Percentiles rank a stretch among this genome's conserved stretches.
Conservation (phyloP, 306 rosid species). For the Citrullus amarus region DNA sequence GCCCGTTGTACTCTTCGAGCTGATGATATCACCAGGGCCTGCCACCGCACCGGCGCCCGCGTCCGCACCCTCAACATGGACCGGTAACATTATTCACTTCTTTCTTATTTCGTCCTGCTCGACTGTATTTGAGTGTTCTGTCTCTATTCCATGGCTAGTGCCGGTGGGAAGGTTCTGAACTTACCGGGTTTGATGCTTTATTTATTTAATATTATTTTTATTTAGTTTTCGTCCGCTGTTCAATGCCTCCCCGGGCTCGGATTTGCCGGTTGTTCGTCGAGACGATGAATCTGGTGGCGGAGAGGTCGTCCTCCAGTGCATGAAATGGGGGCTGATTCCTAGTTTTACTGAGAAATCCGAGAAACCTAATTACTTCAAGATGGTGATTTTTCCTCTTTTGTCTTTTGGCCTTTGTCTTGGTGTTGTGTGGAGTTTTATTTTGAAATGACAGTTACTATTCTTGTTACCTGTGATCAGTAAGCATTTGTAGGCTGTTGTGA, state of each 20-base stretch:
- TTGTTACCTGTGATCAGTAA: neutral
- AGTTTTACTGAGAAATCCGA: conserved; percentile 81
- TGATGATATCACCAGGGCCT: conserved; percentile 59
- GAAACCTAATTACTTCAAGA: conserved; percentile 67
- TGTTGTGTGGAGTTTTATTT: neutral
- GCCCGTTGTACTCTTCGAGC: conserved; percentile 52
- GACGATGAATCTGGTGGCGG: conserved; percentile 47
- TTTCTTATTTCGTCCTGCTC: neutral
- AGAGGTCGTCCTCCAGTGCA: conserved; percentile 48
- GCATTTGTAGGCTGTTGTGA: neutral
- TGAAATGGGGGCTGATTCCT: conserved; percentile 92
- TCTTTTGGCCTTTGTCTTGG: neutral
- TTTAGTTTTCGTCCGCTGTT: conserved; percentile 56
- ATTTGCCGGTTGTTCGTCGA: conserved; percentile 59
- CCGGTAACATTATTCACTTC: conserved; percentile 23
- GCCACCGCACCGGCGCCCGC: conserved; percentile 30
- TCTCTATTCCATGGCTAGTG: neutral
- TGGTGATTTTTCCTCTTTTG: conserved; percentile 26
- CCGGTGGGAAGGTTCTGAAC: neutral
- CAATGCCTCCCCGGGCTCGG: conserved; percentile 67
- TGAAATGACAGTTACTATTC: neutral
- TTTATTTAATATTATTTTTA: neutral
- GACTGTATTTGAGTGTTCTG: neutral
- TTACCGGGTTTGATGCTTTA: neutral
- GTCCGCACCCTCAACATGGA: conserved; percentile 41